Base-by-base conservation (phyloP, 768 basidiomycete species). In the Lactifluus hygrophoroides region DNA sequence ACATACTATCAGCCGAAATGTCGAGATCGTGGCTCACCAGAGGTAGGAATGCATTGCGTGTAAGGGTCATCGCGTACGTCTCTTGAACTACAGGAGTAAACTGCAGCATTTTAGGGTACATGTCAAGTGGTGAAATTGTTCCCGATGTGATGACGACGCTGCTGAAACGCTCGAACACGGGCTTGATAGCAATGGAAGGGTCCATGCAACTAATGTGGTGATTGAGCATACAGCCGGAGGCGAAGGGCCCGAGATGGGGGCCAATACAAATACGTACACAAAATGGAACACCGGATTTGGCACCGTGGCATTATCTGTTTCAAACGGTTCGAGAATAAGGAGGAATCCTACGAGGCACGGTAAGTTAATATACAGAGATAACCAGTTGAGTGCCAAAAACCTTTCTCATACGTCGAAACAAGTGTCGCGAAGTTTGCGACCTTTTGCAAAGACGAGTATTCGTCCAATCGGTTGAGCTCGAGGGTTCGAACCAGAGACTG, bases 71-170 rank as follows among this genome's bases (percentile, higher is more conserved):
- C 1, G 95, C 83, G 73, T 99, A 99, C 1, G 90, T 91, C 71
- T 97, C 94, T 74, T 94, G 90, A 6, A 97, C 90, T 19, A 95
- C 94, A 2, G 96, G 94, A 17, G 90, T 91, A 72, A 99, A 99
- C 65, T 94, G 92, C 30, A 99, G 78, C 90, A 99, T 99, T 74
- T 98, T 99, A 13, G 96, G 96, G 71, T 99, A 99, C 96, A 99
- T 99, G 73, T 99, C 96, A 57, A 99, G 73, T 2, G 96, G 96
- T 1, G 94, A 97, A 66, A 99, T 93, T 11, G 96, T 99, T 66
- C 96, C 96, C 4, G 94, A 97, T 0, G 96, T 99, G 70, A 99
- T 99, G 63, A 99, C 93, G 21, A 99, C 96, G 61, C 89, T 92
- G 69, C 91, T 94, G 70, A 98, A 99, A 30, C 94, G 88, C 68